A percentile compares a stretch with the other conserved stretches of the same genome.
Conservation (phyloP, 2,329 filamentous ascomycete species). For the Colletotrichum sp. region DNA sequence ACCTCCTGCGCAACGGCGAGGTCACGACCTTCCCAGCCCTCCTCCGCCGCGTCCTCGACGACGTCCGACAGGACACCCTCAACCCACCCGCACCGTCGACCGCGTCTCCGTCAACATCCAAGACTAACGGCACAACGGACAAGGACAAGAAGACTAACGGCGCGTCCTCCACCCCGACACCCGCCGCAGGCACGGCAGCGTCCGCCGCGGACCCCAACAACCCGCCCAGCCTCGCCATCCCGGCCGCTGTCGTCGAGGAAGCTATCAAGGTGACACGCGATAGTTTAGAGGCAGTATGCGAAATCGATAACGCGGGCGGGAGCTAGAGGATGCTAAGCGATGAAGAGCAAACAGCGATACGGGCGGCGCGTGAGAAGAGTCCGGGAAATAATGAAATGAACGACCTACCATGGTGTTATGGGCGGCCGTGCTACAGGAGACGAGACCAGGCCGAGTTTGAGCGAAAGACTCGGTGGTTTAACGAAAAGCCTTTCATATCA, state of each 20-base stretch:
- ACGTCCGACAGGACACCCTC: constrained; percentile 59
- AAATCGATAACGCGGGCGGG: constrained; percentile 32
- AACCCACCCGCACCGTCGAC: constrained; percentile 33
- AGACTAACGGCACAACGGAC: constrained; percentile 29
- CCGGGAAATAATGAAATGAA: neutral
- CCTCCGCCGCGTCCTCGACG: constrained; percentile 64
- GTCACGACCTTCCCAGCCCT: constrained; percentile 66
- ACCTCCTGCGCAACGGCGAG: constrained; percentile 65
- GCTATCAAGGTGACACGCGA: constrained; percentile 65
- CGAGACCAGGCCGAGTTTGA: neutral
- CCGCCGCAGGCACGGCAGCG: constrained; percentile 7
- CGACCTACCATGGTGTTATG: neutral
- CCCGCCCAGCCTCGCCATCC: constrained; percentile 56
- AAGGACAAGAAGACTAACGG: constrained; percentile 19
- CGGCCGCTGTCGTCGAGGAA: constrained; percentile 64
- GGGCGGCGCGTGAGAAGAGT: neutral
- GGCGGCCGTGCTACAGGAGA: neutral
- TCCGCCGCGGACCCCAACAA: constrained; percentile 23
- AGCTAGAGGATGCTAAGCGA: neutral
- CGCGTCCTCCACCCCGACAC: neutral
- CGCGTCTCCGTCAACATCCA: constrained; percentile 25
- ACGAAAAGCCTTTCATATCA: neutral
- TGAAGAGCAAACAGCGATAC: neutral
- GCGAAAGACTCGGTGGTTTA: neutral
- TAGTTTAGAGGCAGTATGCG: constrained; percentile 57